A percentile compares a stretch with the other conserved stretches of the same genome.
These are phyloP conservation scores for Phytophthora hybrid DNA, from an alignment of 352 stramenopile species.

Conservation along the genomic window DNA sequence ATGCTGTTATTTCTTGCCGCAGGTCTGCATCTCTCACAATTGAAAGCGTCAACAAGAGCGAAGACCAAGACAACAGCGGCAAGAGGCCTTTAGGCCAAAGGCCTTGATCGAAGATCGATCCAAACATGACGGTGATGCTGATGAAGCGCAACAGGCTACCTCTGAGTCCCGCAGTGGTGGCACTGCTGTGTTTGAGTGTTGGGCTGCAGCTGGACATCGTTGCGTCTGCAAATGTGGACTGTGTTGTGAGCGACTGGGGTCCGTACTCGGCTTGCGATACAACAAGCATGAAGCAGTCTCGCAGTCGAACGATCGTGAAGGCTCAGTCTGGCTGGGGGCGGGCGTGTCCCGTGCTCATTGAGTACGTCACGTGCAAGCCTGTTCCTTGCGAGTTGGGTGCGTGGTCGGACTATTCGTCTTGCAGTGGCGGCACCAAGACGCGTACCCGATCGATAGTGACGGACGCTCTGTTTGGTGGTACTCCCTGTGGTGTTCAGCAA, in stretches of 20 bases:
- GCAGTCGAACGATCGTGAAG: conserved; percentile 30
- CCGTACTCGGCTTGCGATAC: conserved; percentile 48
- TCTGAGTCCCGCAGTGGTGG: neutral
- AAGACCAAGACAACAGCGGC: neutral
- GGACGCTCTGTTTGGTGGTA: conserved; percentile 40
- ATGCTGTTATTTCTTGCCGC: neutral
- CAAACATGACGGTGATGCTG: neutral
- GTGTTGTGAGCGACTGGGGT: conserved; percentile 56
- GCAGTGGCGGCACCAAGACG: conserved; percentile 43
- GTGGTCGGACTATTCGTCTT: conserved; percentile 49
- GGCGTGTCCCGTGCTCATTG: conserved; percentile 42
- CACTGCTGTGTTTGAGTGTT: conserved; percentile 11
- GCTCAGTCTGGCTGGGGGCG: conserved; percentile 38
- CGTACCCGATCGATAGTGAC: conserved; percentile 41
- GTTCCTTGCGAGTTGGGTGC: conserved; percentile 48
- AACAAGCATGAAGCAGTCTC: conserved; percentile 54
- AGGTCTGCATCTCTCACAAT: conserved; percentile 7
- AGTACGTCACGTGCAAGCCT: conserved; percentile 55
- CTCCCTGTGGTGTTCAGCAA: conserved; percentile 37
- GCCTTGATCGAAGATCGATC: neutral
- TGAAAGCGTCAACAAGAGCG: conserved; percentile 10
- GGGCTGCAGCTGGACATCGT: neutral
- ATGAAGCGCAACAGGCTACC: neutral
- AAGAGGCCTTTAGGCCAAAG: conserved; percentile 9
- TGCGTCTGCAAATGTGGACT: conserved; percentile 54